Percentiles rank a stretch among this genome's conserved stretches.
Conservation (phyloP, 2,329 filamentous ascomycete species). For the Sporothrix inflata region DNA sequence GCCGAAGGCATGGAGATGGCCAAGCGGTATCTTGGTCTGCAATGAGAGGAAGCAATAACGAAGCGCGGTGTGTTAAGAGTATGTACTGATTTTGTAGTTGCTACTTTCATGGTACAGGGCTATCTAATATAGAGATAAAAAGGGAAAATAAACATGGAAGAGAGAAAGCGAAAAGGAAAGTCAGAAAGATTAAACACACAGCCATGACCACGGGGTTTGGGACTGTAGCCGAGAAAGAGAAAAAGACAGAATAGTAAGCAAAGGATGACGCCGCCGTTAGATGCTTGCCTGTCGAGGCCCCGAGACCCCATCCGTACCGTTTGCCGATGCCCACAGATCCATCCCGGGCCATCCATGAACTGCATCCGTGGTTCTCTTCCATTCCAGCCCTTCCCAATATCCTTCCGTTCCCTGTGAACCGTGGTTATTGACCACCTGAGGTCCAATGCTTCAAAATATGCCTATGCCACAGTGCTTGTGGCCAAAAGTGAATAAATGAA, state of each 20-base stretch:
- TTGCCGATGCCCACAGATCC: neutral
- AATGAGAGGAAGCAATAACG: neutral
- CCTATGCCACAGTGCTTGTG: neutral
- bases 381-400: neutral
- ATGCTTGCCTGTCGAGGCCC: neutral
- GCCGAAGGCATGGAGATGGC: conserved; percentile 79
- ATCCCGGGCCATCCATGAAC: neutral
- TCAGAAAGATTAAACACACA: neutral
- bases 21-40: conserved; percentile 49
- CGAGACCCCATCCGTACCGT: neutral
- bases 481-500: neutral
- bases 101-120: conserved; percentile 22
- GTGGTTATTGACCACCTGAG: neutral
- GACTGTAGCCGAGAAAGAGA: neutral
- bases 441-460: neutral
- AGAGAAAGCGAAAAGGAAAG: neutral
- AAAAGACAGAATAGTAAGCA: neutral
- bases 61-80: neutral
- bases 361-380: neutral
- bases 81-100: conserved; percentile 12
- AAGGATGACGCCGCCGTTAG: neutral
- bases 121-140: conserved; percentile 9
- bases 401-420: neutral
- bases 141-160: neutral
- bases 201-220: neutral